Evolutionary conservation across 169 alveolate species (phyloP).

Genomic region (Babesia bigemina): DNA sequence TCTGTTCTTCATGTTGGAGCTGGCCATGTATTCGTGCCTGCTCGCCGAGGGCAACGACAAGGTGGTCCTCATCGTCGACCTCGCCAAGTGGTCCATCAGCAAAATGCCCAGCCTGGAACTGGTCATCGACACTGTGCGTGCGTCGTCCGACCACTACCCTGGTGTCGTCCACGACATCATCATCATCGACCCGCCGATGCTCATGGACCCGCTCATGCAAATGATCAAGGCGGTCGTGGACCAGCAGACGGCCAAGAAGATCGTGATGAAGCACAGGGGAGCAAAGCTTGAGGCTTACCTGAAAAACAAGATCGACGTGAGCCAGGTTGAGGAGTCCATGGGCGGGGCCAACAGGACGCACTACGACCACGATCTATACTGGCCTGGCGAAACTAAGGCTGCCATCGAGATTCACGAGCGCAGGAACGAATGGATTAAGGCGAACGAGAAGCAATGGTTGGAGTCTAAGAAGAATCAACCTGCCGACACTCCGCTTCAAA

Average conservation of each 20-base stretch:
- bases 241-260: conserved; percentile 55
- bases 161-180: conserved; percentile 58
- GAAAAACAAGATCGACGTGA: conserved; percentile 9
- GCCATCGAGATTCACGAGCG: conserved; percentile 11
- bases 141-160: conserved; percentile 55
- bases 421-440: conserved; percentile 29
- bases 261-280: conserved; percentile 46
- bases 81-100: conserved; percentile 57
- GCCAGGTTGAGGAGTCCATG: conserved; percentile 47
- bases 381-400: conserved; percentile 37
- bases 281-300: conserved; percentile 15
- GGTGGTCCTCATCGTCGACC: conserved; percentile 57
- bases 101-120: conserved; percentile 57
- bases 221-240: conserved; percentile 64
- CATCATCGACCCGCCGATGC: conserved; percentile 52
- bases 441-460: conserved; percentile 23
- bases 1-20: conserved; percentile 45
- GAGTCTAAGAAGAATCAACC: neutral
- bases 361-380: conserved; percentile 35
- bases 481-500: no score
- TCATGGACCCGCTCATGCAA: conserved; percentile 54
- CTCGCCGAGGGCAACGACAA: conserved; percentile 56
- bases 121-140: conserved; percentile 61
- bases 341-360: conserved; percentile 47
- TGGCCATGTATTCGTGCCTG: conserved; percentile 27